Percentiles rank a stretch among this genome's conserved stretches.
phyloP scores from a whole-genome alignment of 441 rosid species.

The Jatropha multifida region DNA sequence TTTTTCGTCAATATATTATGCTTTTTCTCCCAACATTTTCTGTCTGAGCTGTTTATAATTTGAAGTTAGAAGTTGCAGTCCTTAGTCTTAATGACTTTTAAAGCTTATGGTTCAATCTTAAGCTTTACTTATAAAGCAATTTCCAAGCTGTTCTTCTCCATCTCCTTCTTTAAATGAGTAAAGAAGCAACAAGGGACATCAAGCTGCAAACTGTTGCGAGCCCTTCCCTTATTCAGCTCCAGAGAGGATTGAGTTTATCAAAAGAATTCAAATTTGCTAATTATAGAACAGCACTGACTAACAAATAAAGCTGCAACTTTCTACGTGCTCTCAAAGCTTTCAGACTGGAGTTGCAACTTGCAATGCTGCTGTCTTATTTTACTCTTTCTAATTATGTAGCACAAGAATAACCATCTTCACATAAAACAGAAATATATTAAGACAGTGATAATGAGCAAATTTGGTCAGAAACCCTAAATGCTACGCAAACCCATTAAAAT shows the following conservation, averaged over 20 bases:
- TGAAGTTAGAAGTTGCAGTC: not conserved
- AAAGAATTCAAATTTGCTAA: not conserved
- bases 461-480: slow-evolving; percentile 21
- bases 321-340: not conserved
- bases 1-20: no score
- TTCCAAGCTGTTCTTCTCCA: not conserved
- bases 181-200: not conserved
- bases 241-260: not conserved
- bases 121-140: not conserved
- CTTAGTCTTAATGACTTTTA: not conserved
- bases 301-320: not conserved
- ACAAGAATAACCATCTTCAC: not conserved
- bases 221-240: not conserved
- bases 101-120: not conserved
- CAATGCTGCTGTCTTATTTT: not conserved
- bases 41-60: not conserved
- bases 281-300: not conserved
- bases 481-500: not conserved
- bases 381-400: not conserved
- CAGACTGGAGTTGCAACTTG: not conserved
- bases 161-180: not conserved
- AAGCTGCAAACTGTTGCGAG: not conserved
- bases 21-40: no score
- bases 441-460: no score
- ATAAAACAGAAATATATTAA: not conserved